Percentiles rank a stretch among this genome's conserved stretches.
Conservation (phyloP, 2,329 filamentous ascomycete genomes). For the Aspergillus sp. region DNA sequence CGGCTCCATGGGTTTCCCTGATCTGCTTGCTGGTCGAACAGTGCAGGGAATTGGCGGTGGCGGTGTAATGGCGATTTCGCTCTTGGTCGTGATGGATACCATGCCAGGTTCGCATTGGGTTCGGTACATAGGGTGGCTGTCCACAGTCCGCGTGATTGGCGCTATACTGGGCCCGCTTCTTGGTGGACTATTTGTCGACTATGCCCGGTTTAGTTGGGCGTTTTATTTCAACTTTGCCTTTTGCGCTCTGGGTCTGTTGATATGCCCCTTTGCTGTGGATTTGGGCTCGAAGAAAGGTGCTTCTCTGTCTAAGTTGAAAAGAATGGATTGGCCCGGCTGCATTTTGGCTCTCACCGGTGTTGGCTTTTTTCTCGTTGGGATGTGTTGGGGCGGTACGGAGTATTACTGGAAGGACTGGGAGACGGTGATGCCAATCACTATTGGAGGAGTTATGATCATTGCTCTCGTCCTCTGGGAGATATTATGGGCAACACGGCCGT, state of each 20-base stretch:
- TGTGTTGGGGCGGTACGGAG: conserved; percentile 38
- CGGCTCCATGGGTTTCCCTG: conserved; percentile 28
- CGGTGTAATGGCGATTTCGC: conserved; percentile 37
- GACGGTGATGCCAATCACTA: conserved; percentile 34
- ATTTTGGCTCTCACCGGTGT: conserved; percentile 33
- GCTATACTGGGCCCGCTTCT: conserved; percentile 20
- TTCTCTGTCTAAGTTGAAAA: conserved; percentile 15
- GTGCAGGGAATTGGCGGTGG: conserved; percentile 44
- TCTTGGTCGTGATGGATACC: conserved; percentile 39
- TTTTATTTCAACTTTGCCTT: conserved; percentile 30
- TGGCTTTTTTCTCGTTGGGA: conserved; percentile 34
- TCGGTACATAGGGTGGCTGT: conserved; percentile 27
- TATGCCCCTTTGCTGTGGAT: conserved; percentile 26
- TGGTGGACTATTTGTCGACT: conserved; percentile 21
- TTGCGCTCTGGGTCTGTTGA: conserved; percentile 21
- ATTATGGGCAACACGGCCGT: conserved; percentile 25
- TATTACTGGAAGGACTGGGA: conserved; percentile 34
- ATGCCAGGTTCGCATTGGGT: conserved; percentile 28
- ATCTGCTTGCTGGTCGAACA: conserved; percentile 38
- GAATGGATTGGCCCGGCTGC: conserved; percentile 39
- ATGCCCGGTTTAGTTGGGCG: conserved; percentile 18
- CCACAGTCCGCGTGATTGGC: conserved; percentile 26
- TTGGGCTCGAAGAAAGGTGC: conserved; percentile 18
- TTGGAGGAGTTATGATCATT: conserved; percentile 27
- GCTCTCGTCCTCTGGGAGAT: conserved; percentile 31